Evolutionary conservation across 2,329 filamentous ascomycete species (phyloP).

Genomic region (Colletotrichum phormii): DNA sequence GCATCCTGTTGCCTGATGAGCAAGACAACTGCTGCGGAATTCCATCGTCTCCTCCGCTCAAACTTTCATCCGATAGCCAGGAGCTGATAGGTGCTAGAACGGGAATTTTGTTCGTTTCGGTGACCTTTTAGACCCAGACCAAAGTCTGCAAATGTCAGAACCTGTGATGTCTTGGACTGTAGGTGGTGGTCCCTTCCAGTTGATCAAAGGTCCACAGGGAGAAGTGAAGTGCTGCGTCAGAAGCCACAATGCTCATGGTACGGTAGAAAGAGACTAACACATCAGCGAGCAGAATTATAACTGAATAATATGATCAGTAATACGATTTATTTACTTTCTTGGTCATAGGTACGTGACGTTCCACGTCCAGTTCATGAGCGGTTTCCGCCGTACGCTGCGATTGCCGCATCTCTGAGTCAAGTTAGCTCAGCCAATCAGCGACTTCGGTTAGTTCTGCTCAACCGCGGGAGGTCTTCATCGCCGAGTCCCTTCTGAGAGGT

Average conservation of each 20-base stretch:
- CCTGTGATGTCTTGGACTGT: neutral
- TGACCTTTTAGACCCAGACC: neutral
- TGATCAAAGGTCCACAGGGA: no score
- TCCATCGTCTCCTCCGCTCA: neutral
- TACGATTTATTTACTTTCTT: no score
- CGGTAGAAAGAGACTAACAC: no score
- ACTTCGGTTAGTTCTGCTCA: neutral
- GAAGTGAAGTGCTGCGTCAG: no score
- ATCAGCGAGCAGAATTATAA: no score
- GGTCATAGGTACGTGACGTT: no score
- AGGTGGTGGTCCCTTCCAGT: no score
- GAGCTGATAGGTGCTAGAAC: neutral
- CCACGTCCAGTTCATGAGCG: no score
- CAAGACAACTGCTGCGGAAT: neutral
- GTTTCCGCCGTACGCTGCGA: no score
- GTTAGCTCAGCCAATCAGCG: neutral
- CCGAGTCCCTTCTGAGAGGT: neutral
- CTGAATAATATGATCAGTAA: no score
- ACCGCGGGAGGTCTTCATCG: neutral
- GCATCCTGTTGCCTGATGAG: neutral
- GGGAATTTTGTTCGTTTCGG: no score
- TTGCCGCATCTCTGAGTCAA: neutral
- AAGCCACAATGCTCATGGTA: no score
- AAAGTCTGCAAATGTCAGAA: neutral
- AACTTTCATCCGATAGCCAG: neutral